Evolutionary conservation across 2,329 filamentous ascomycete species (phyloP), one percentile per base, ranked within the genome.

Genomic region (Microsporum ferrugineum): DNA sequence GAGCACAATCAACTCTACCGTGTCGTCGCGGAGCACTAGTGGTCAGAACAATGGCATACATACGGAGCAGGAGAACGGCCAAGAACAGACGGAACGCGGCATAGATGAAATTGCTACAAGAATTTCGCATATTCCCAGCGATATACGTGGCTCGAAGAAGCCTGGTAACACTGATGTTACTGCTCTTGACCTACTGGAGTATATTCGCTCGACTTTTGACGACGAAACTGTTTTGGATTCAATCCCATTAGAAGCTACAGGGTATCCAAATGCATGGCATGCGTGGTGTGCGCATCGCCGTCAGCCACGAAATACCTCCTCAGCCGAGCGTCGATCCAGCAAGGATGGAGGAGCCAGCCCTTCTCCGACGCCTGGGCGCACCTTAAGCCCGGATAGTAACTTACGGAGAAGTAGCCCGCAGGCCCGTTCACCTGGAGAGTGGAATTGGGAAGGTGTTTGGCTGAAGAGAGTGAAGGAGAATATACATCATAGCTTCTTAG

Each of bases 401-500:
- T 72, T 67, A 67, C 81, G 73, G 68, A 74, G 63, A 76, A 76
- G 70, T 71, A 82, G 75, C 63, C 77, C 69, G 58, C 72, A 71
- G 65, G 69, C 74, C 39, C 76, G 85, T 63, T 79, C 82, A 57
- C 90, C 90, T 0, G 88, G 88, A 5, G 88, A 95, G 68, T 97
- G 92, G 92, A 95, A 95, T 70, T 97, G 92, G 92, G 90, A 96
- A 69, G 91, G 92, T 0, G 92, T 97, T 0, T 99, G 92, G 92
- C 89, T 95, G 71, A 87, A 91, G 65, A 82, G 92, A 60, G 91
- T 96, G 0, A 86, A 84, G 73, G 88, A 87, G 72, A 88, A 88
- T 17, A 83, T 96, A 49, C 82, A 86, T 58, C 80, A 82, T 7
- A 95, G 90, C 69, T 76, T 90, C 57, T 88, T 89, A 0, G 92